phyloP scores from a whole-genome alignment of 257 asterid genomes.

The Henckelia pumila region DNA sequence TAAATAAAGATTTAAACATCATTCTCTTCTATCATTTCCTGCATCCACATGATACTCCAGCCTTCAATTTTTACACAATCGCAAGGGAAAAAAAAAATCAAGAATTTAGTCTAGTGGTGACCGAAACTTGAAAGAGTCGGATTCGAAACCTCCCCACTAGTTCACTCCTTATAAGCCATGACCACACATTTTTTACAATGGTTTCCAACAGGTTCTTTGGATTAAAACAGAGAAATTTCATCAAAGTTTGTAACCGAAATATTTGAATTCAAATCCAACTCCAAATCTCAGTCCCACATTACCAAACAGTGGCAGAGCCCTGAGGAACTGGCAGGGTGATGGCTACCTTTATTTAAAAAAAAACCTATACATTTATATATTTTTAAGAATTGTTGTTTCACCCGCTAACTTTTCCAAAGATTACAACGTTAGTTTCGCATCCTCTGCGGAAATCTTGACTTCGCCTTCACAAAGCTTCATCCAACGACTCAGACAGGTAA shows the following conservation, averaged over 20 bases:
- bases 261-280: background rate
- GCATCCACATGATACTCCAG: no score
- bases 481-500: background rate
- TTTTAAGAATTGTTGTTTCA: no score
- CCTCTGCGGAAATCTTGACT: no score
- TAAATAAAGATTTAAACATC: no score
- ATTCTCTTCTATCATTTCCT: no score
- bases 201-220: background rate
- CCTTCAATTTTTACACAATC: background rate
- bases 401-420: no score
- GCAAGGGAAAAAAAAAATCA: background rate
- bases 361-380: background rate
- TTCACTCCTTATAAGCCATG: background rate
- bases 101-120: background rate
- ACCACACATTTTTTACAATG: background rate
- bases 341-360: no score
- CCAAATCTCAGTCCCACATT: background rate
- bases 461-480: background rate
- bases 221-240: background rate
- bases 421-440: no score
- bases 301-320: background rate
- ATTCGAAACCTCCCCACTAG: no score
- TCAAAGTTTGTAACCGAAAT: no score
- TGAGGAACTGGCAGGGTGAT: background rate
- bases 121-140: background rate